These are phyloP conservation scores for Cucurbita moschata DNA, from an alignment of 306 rosid genomes.

Conservation along the genomic window DNA sequence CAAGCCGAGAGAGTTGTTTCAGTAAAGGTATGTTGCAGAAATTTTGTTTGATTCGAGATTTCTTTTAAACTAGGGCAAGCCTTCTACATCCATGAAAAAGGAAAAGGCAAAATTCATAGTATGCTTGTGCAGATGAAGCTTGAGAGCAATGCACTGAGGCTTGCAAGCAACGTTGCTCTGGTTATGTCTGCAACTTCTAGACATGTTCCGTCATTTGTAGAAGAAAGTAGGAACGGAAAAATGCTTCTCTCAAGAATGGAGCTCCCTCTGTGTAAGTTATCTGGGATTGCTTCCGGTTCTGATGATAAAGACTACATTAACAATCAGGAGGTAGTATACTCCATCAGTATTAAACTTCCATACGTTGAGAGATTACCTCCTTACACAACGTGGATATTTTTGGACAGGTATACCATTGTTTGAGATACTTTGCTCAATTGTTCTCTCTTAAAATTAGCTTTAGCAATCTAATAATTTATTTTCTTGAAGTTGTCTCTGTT, in stretches of 20 bases:
- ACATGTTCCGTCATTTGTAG: conserved; percentile 11
- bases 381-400: conserved; percentile 85
- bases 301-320: conserved; percentile 46
- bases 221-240: conserved; percentile 21
- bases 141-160: conserved; percentile 46
- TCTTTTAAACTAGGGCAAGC: not conserved
- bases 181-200: conserved; percentile 23
- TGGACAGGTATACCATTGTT: conserved; percentile 50
- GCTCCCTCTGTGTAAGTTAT: conserved; percentile 42
- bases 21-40: conserved; percentile 15
- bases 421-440: not conserved
- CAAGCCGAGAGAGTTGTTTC: conserved; percentile 48
- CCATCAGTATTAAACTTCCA: conserved; percentile 51
- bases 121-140: conserved; percentile 44
- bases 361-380: conserved; percentile 52
- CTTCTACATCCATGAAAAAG: not conserved
- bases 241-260: conserved; percentile 53
- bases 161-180: conserved; percentile 30
- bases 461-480: not conserved
- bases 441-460: not conserved
- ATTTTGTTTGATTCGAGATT: not conserved
- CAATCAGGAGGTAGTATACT: conserved; percentile 32
- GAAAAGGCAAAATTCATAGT: not conserved
- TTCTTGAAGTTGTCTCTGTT: not conserved
- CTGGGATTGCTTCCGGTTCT: conserved; percentile 36